Base-by-base conservation (phyloP, 2,329 filamentous ascomycete genomes). In the Arachnomyces sp. region DNA sequence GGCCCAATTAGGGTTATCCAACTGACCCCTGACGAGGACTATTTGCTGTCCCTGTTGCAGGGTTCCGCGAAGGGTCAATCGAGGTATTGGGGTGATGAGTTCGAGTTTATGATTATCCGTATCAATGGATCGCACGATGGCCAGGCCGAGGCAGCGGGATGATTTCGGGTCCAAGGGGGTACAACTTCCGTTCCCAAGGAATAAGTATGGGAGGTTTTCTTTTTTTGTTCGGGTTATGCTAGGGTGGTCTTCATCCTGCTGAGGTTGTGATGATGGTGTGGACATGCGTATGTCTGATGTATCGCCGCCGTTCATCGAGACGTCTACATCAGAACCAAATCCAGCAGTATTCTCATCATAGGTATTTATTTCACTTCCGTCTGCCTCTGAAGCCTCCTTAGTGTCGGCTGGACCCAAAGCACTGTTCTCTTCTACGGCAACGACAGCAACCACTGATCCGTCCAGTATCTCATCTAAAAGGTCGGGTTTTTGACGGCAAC, bases 381-480 rank as follows among this genome's bases (percentile, higher is more conserved):
- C 31, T 34, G 44, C 32, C 21, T 28, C 15, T 18, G 33, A 33
- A 8, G 5, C 5, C 9, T 25, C 21, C 9, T 25, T 9, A 5
- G 9, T 5, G 9, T 25, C 5, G 21, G 21, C 9, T 25, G 21
- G 21, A 5, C 21, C 21, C 9, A 25, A 25, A 5, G 21, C 21
- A 25, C 21, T 25, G 21, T 25, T 5, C 4, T 65, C 63, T 41
- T 74, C 67, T 3, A 73, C 55, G 1, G 67, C 63, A 1, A 76
- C 64, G 21, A 81, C 60, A 4, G 72, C 73, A 8, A 80, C 68
- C 7, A 78, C 51, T 3, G 69, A 60, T 31, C 75, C 76, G 32
- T 76, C 69, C 14, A 80, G 59, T 3, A 72, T 63, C 44, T 74
- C 69, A 8, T 60, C 49, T 2, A 80, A 58, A 31, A 71, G 65